These are phyloP conservation scores for Pneumocystis murina DNA, from an alignment of 1,139 yeast species.

Conservation along the genomic window DNA sequence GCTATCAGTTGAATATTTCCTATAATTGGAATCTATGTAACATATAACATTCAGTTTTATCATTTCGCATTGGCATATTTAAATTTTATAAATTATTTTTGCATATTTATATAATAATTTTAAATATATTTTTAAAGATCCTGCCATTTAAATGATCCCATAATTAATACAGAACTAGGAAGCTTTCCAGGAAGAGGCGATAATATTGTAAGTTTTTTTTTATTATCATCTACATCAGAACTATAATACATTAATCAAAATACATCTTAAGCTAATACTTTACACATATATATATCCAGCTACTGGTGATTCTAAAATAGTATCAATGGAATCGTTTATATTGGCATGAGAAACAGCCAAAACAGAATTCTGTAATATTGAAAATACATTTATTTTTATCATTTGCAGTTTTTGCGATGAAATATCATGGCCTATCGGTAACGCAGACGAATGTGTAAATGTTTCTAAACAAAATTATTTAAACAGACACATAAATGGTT, in stretches of 20 bases:
- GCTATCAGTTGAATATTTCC: conserved; percentile 14
- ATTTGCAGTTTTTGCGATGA: conserved; percentile 15
- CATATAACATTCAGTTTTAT: neutral
- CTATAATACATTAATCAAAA: conserved; percentile 8
- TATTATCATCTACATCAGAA: conserved; percentile 52
- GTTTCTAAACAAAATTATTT: conserved; percentile 7
- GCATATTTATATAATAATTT: neutral
- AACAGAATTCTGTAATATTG: conserved; percentile 56
- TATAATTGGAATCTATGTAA: conserved; percentile 3
- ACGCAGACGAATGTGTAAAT: conserved; percentile 24
- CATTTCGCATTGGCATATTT: neutral
- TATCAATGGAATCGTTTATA: conserved; percentile 36
- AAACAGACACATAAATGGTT: conserved; percentile 2
- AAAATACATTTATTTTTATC: conserved; percentile 34
- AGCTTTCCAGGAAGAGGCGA: conserved; percentile 79
- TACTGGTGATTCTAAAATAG: conserved; percentile 43
- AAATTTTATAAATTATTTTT: neutral
- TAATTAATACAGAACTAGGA: conserved; percentile 52
- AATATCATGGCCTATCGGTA: conserved; percentile 28
- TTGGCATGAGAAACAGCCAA: conserved; percentile 59
- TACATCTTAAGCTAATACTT: conserved; percentile 4
- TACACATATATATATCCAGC: conserved; percentile 44
- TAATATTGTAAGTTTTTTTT: conserved; percentile 54
- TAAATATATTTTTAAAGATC: conserved; percentile 40
- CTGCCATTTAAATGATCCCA: conserved; percentile 43